Base-by-base conservation (phyloP, 352 stramenopile genomes). In the Pythium diclinum region DNA sequence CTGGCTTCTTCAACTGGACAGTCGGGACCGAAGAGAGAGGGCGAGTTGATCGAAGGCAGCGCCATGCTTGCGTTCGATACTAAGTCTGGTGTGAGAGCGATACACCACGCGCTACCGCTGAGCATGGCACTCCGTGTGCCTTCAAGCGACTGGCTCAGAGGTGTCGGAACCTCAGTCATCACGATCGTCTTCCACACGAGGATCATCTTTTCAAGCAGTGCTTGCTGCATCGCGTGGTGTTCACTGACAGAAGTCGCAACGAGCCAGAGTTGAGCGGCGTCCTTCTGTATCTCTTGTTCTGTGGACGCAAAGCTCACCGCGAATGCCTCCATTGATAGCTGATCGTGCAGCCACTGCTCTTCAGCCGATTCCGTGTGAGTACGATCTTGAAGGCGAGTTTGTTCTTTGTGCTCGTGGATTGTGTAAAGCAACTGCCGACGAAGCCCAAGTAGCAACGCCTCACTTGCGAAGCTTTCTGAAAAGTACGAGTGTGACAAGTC, bases 401-500 rank as follows among this genome's bases (percentile, higher is more conserved):
- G 30, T 2, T 63, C 25, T 30, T 47, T 32, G 46, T 85, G 57
- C 6, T 76, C 59, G 6, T 59, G 42, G 17, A 81, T 68, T 17
- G 75, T 65, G 23, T 72, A 57, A 32, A 77, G 49, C 7, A 87
- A 56, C 9, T 68, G 72, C 32, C 54, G 46, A 49, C 87, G 77
- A 13, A 90, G 69, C 32, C 86, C 74, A 21, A 87, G 56, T 11
- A 80, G 60, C 6, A 87, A 30, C 0, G 72, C 84, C 49, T 90
- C 78, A 3, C 61, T 51, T 3, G 71, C 70, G 33, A 83, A 88
- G 42, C 79, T 88, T 47, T 88, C 79, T 44, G 75, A 79, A 56
- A 88, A 87, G 56, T 90, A 90, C 9, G 61, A 57, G 21, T 86
- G 64, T 3, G 76, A 67, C 17, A 83, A 82, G 42, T 88, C 81